Conservation (phyloP, 371 early-diverging fungal species). For the Mucor indicus region DNA sequence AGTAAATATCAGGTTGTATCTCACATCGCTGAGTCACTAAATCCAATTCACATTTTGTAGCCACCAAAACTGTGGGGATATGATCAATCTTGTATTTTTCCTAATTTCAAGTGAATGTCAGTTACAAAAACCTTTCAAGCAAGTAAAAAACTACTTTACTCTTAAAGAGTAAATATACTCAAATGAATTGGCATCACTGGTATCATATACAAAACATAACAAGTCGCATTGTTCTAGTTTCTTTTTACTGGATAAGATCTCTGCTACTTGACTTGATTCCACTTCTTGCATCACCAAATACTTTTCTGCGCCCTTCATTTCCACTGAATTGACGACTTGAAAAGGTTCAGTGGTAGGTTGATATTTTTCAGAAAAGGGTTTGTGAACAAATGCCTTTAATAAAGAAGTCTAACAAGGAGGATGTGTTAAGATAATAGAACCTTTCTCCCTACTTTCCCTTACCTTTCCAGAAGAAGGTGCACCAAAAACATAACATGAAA, state of each 20-base stretch:
- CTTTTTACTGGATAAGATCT: conserved; percentile 74
- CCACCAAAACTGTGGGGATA: conserved; percentile 87
- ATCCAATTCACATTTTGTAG: conserved; percentile 92
- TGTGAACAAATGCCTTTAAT: conserved; percentile 79
- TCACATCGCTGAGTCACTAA: conserved; percentile 70
- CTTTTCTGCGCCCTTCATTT: conserved; percentile 89
- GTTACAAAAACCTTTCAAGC: background rate
- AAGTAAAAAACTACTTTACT: conserved; percentile 48
- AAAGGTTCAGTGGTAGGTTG: conserved; percentile 73
- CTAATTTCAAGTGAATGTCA: conserved; percentile 25
- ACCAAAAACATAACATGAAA: conserved; percentile 92
- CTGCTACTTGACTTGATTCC: conserved; percentile 72
- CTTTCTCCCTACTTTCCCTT: conserved; percentile 4
- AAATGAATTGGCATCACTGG: conserved; percentile 91
- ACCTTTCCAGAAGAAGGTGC: conserved; percentile 93
- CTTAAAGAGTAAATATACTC: conserved; percentile 82
- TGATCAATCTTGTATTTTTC: conserved; percentile 80
- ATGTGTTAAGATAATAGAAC: background rate
- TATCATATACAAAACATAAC: conserved; percentile 92
- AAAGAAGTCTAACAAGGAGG: conserved; percentile 66
- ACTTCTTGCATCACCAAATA: conserved; percentile 95
- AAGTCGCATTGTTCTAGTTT: conserved; percentile 88
- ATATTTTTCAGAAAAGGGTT: conserved; percentile 74
- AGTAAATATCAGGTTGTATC: conserved; percentile 91
- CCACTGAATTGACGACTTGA: conserved; percentile 90